Evolutionary conservation across 1,139 yeast genomes (phyloP).

Genomic region (Yamadazyma songkhlaensis): DNA sequence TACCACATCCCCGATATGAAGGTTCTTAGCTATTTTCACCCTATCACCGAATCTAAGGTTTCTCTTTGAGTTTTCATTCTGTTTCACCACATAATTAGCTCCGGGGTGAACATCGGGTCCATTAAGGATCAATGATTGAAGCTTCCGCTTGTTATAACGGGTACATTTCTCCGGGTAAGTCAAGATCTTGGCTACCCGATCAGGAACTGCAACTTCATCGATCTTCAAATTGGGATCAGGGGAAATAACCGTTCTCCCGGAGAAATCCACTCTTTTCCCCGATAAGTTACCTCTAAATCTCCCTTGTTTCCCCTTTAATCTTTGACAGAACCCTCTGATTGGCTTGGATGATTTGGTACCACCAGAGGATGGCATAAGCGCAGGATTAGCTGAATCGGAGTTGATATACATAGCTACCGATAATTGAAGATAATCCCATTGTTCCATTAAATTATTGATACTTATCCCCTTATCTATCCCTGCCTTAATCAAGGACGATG

Average conservation of each 20-base stretch:
- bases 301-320: conserved; percentile 98
- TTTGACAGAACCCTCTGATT: conserved; percentile 93
- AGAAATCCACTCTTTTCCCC: conserved; percentile 98
- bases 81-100: conserved; percentile 86
- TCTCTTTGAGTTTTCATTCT: conserved; percentile 81
- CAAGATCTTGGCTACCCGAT: conserved; percentile 89
- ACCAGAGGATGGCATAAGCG: conserved; percentile 61
- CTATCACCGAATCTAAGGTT: conserved; percentile 89
- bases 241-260: conserved; percentile 97
- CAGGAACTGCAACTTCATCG: conserved; percentile 98
- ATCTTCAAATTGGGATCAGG: conserved; percentile 96
- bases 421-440: conserved; percentile 95
- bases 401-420: conserved; percentile 97
- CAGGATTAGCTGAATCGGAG: conserved; percentile 90
- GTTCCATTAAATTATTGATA: conserved; percentile 91
- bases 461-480: conserved; percentile 95
- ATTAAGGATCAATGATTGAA: conserved; percentile 68
- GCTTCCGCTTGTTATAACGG: conserved; percentile 75
- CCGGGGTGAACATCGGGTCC: conserved; percentile 96
- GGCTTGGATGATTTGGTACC: conserved; percentile 70
- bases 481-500: conserved; percentile 86
- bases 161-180: conserved; percentile 97
- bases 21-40: conserved; percentile 67
- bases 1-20: conserved; percentile 89
- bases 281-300: conserved; percentile 97